Percentiles rank a stretch among this genome's conserved stretches.
Conservation (phyloP, 2,329 filamentous ascomycete genomes). For the Cyphellophora attinorum region DNA sequence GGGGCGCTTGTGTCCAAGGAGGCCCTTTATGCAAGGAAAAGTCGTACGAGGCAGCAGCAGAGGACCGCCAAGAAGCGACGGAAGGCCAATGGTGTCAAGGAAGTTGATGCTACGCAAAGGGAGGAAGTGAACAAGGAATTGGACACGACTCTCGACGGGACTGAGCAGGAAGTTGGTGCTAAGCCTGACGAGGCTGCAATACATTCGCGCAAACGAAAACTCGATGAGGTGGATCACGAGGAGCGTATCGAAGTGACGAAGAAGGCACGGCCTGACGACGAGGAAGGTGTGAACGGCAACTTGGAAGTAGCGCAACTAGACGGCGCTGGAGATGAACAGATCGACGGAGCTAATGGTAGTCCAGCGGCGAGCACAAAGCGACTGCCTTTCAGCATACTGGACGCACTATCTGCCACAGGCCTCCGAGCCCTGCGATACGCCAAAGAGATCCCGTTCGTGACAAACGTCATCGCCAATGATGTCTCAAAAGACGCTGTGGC, state of each 20-base stretch:
- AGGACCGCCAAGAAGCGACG: conserved; percentile 22
- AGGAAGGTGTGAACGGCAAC: conserved; percentile 2
- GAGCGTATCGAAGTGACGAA: conserved; percentile 3
- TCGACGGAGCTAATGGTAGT: too few relatives aligned
- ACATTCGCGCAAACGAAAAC: conserved; percentile 3
- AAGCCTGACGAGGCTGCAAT: conserved; percentile 20
- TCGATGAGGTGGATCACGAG: conserved; percentile 8
- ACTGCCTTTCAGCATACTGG: conserved; percentile 69
- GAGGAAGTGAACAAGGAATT: background rate
- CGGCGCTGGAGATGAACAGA: conserved; percentile 4
- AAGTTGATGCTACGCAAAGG: conserved; percentile 17
- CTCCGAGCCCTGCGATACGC: conserved; percentile 85
- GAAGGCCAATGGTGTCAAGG: conserved; percentile 28
- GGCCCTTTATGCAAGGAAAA: conserved; percentile 34
- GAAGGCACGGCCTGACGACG: conserved; percentile 4
- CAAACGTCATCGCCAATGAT: conserved; percentile 80
- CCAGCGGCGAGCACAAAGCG: conserved; percentile 24
- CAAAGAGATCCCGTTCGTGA: conserved; percentile 77
- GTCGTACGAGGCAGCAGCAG: conserved; percentile 23
- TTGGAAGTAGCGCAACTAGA: conserved; percentile 1
- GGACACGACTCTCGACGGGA: conserved; percentile 6
- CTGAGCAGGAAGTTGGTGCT: conserved; percentile 16
- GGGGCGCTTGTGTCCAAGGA: conserved; percentile 47
- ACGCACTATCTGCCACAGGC: conserved; percentile 89
- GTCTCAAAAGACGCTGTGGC: conserved; percentile 67